These are phyloP conservation scores for Lolium perenne DNA, from an alignment of 176 grass and related monocot species.

Conservation along the genomic window DNA sequence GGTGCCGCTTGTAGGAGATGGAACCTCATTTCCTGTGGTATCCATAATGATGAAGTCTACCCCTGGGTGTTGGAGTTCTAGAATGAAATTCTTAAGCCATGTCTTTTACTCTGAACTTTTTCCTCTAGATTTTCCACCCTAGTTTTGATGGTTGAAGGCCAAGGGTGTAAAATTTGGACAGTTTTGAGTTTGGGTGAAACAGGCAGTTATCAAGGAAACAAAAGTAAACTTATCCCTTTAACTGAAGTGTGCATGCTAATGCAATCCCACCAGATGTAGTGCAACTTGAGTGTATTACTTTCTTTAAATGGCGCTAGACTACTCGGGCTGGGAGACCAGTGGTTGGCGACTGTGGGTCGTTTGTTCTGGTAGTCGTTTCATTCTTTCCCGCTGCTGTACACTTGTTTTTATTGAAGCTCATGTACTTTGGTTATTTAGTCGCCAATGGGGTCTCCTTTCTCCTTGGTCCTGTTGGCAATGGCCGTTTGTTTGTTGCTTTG, in stretches of 20 bases:
- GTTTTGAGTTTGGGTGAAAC: not conserved
- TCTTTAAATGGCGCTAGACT: not conserved
- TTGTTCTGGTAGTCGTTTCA: not conserved
- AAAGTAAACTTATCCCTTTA: not conserved
- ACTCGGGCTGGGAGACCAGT: not conserved
- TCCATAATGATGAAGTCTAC: too few species aligned
- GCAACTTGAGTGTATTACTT: not conserved
- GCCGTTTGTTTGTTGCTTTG: not conserved
- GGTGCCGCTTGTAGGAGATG: not conserved
- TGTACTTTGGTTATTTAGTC: too few species aligned
- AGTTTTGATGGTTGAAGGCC: not conserved
- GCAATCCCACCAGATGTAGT: not conserved
- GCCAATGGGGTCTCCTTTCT: too few species aligned
- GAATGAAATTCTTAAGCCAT: not conserved
- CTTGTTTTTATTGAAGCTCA: not conserved
- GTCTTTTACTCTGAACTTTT: not conserved
- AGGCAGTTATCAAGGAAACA: not conserved
- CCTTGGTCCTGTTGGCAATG: not conserved
- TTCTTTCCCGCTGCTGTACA: not conserved
- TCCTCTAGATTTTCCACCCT: not conserved
- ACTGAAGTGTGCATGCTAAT: not conserved
- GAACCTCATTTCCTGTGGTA: not conserved
- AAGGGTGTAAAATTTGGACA: not conserved
- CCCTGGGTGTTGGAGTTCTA: not conserved
- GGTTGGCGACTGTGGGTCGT: not conserved